These are phyloP conservation scores for Rhodotorula diobovata DNA, from an alignment of 768 basidiomycete species.

Conservation along the genomic window DNA sequence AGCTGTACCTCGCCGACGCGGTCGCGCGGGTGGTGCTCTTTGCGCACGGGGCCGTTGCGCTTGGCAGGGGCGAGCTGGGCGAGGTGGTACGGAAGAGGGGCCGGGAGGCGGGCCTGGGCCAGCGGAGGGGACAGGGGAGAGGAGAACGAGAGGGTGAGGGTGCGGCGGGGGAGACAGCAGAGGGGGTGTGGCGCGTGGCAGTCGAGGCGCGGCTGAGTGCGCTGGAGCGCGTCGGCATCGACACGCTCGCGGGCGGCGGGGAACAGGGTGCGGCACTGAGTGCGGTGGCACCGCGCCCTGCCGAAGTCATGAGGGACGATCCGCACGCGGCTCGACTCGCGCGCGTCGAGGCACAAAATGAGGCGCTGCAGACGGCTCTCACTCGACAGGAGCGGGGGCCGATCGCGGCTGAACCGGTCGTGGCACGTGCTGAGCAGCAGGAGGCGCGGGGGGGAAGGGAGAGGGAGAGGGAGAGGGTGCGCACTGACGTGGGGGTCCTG, in stretches of 20 bases:
- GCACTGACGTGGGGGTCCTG: neutral
- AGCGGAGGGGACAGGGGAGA: neutral
- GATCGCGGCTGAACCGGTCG: too few species aligned
- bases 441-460: too few species aligned
- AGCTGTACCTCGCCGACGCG: slow-evolving; percentile 20
- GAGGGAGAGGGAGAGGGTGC: too few species aligned
- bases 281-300: too few species aligned
- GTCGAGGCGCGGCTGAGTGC: neutral
- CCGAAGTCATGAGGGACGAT: neutral
- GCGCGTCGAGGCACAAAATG: neutral
- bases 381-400: neutral
- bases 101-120: neutral
- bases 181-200: neutral
- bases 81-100: neutral
- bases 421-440: too few species aligned
- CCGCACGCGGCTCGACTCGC: neutral
- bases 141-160: too few species aligned
- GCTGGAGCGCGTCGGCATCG: neutral
- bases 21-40: slow-evolving; percentile 3
- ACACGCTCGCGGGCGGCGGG: too few species aligned
- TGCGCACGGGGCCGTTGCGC: neutral
- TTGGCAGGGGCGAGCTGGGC: too few species aligned
- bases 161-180: too few species aligned
- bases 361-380: neutral
- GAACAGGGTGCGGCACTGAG: too few species aligned